Evolutionary conservation across 139 green algal genomes (phyloP), one percentile per base, ranked within the genome.

Genomic region (Micromonas commoda): DNA sequence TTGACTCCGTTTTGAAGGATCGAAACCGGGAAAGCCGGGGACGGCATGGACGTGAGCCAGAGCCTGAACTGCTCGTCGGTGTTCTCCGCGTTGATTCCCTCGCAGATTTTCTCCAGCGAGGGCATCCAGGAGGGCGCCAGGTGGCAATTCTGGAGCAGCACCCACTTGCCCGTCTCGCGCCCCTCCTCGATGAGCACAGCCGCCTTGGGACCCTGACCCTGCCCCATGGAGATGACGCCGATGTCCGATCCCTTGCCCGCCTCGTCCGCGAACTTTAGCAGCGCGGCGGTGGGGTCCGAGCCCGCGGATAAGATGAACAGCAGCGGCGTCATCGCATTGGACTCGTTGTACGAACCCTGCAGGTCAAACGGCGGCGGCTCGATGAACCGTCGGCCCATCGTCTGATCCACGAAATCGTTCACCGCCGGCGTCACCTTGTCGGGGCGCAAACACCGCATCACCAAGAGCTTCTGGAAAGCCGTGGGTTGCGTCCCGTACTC

Each of bases 31-130:
- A 94, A 94, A 45, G 84, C 84, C 26, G 82, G 69, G 13, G 75
- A 87, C 3, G 90, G 89, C 80, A 92, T 91, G 35, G 82, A 88
- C 23, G 90, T 94, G 1, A 92, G 74, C 90, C 90, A 94, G 70
- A 94, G 81, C 31, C 90, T 64, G 82, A 94, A 94, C 23, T 79
- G 66, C 28, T 64, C 37, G 16, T 85, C 68, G 9, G 51, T 51
- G 6, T 38, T 66, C 35, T 82, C 77, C 26, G 66, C 21, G 3
- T 78, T 82, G 60, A 84, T 82, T 38, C 60, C 63, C 72, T 86
- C 82, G 61, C 33, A 81, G 28, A 86, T 82, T 66, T 81, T 78
- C 78, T 86, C 82, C n/a, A 86, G 78, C 67, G 79, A 39, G 31
- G 82, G 82, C 82, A 86, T 86, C 82, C 82, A 86, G 38, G 28